Conservation (phyloP, 306 rosid genomes). For the Fragaria iinumae region DNA sequence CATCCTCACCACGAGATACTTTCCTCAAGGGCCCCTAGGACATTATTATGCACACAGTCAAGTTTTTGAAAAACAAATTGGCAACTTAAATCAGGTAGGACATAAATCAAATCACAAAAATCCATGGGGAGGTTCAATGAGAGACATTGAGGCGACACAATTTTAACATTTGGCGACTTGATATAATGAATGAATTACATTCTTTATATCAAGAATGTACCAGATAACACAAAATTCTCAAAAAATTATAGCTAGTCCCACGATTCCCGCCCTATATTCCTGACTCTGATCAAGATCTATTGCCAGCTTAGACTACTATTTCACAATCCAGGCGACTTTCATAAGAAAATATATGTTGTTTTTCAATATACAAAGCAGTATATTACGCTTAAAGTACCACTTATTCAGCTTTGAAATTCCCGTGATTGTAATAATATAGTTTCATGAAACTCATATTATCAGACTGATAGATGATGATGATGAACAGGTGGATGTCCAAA, state of each 20-base stretch:
- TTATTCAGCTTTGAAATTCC: background rate
- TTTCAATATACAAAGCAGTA: background rate
- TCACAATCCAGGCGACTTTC: background rate
- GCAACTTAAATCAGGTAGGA: background rate
- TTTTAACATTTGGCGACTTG: background rate
- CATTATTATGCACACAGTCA: slow-evolving; percentile 18
- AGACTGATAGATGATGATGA: background rate
- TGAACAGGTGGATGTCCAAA: background rate
- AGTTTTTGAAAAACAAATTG: background rate
- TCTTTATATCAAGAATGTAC: background rate
- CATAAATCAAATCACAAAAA: background rate
- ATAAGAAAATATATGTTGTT: background rate
- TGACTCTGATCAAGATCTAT: slow-evolving; percentile 1
- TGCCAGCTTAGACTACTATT: background rate
- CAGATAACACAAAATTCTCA: background rate
- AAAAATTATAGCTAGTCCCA: background rate
- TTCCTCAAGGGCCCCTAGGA: slow-evolving; percentile 80
- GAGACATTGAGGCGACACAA: background rate
- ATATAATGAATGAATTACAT: background rate
- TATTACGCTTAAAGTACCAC: background rate
- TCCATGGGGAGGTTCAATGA: background rate
- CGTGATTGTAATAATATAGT: background rate
- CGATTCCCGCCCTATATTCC: background rate
- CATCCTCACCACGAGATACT: slow-evolving; percentile 59
- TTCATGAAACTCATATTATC: background rate